Percentiles rank a stretch among this genome's conserved stretches.
Evolutionary conservation across 306 rosid genomes (phyloP).

Genomic region (Geum urbanum): DNA sequence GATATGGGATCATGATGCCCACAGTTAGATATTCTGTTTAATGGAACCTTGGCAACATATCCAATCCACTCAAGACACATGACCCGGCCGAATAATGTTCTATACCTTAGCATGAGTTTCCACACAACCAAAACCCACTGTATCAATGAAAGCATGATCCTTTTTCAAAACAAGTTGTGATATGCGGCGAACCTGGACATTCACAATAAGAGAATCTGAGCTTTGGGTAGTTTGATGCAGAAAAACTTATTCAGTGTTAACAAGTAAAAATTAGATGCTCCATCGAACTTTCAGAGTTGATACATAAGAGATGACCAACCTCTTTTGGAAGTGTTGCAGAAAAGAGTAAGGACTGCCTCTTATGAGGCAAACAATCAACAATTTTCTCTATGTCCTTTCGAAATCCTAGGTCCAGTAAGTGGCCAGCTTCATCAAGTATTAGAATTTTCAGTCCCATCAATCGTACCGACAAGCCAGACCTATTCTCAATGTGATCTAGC

Average conservation of each 20-base stretch:
- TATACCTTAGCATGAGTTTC: conserved; percentile 79
- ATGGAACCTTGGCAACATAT: background rate
- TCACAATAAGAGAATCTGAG: conserved; percentile 19
- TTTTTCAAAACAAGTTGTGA: conserved; percentile 92
- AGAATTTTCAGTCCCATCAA: conserved; percentile 88
- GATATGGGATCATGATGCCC: conserved; percentile 22
- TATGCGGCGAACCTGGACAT: conserved; percentile 71
- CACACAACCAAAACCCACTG: conserved; percentile 75
- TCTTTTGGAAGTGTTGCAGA: conserved; percentile 94
- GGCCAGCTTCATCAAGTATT: conserved; percentile 91
- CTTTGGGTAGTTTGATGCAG: conserved; percentile 22
- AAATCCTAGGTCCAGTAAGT: conserved; percentile 83
- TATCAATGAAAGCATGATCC: conserved; percentile 77
- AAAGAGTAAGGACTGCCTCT: conserved; percentile 73
- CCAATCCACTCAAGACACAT: background rate
- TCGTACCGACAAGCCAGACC: conserved; percentile 70
- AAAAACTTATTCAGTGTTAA: conserved; percentile 10
- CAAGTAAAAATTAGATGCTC: background rate
- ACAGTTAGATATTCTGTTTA: background rate
- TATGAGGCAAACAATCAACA: conserved; percentile 91
- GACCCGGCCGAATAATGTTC: conserved; percentile 12
- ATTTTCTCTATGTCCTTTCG: conserved; percentile 87
- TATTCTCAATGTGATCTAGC: conserved; percentile 87
- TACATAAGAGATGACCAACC: conserved; percentile 39
- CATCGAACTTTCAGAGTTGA: conserved; percentile 15